These are phyloP conservation scores for Pyrrhoderma noxium DNA, from an alignment of 1,284 basidiomycete species.

Conservation along the genomic window DNA sequence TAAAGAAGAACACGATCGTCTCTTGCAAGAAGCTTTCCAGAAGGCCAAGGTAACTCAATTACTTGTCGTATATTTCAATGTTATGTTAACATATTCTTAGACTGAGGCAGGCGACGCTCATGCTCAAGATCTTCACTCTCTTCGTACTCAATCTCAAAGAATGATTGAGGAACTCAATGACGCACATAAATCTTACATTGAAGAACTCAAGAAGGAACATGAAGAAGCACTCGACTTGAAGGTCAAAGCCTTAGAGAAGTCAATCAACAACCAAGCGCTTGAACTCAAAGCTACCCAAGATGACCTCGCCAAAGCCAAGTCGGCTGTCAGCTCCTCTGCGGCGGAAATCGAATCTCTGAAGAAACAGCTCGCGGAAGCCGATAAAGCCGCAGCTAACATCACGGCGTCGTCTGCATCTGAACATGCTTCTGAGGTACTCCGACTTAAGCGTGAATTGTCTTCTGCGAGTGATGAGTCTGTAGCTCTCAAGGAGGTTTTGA, in stretches of 20 bases:
- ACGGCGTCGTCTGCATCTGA: slow-evolving; percentile 37
- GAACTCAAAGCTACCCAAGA: slow-evolving; percentile 78
- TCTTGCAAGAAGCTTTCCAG: slow-evolving; percentile 63
- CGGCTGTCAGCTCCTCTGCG: slow-evolving; percentile 41
- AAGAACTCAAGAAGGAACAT: slow-evolving; percentile 57
- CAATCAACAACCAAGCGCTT: slow-evolving; percentile 49
- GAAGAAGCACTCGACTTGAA: slow-evolving; percentile 48
- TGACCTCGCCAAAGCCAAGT: slow-evolving; percentile 69
- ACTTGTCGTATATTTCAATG: slow-evolving; percentile 19
- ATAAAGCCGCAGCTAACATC: slow-evolving; percentile 30
- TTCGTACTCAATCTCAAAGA: slow-evolving; percentile 58
- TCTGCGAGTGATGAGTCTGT: slow-evolving; percentile 55
- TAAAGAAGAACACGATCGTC: slow-evolving; percentile 57
- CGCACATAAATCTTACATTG: slow-evolving; percentile 52
- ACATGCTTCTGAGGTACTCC: slow-evolving; percentile 48
- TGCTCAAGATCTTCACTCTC: slow-evolving; percentile 57
- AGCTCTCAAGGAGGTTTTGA: slow-evolving; percentile 51
- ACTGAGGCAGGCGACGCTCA: slow-evolving; percentile 61
- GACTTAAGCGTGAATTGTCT: slow-evolving; percentile 51
- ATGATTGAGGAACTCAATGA: slow-evolving; percentile 62
- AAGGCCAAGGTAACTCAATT: slow-evolving; percentile 72
- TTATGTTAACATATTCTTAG: slow-evolving; percentile 29
- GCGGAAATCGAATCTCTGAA: slow-evolving; percentile 49
- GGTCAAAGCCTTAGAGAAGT: slow-evolving; percentile 54
- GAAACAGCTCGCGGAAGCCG: slow-evolving; percentile 57